Evolutionary conservation across 768 basidiomycete genomes (phyloP), one percentile per base, ranked within the genome.

Genomic region (Pleurotus ostreatus): DNA sequence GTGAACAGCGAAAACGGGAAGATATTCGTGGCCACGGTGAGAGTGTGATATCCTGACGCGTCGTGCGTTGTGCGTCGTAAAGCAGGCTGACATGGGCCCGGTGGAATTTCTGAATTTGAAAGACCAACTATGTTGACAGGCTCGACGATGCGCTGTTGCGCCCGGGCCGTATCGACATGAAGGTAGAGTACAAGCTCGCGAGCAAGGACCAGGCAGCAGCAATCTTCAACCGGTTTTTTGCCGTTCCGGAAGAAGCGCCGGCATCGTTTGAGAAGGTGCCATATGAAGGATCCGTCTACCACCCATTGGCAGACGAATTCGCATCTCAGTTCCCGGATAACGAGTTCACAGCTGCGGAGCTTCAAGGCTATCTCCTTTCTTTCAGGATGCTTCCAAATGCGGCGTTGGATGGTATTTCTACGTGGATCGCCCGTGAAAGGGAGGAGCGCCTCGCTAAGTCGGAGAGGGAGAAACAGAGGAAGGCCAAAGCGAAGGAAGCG

Each of bases 1-100:
- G 77, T 83, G 9, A 79, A 78, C 2, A 81, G 81, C 62, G 81
- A 84, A 58, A 83, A 84, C 62, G 84, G 84, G 7, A 81, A 79
- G 57, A 64, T 85, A 6, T 79, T 83, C 60, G 83, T 85, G 53
- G 81, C 82, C 0, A 85, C 84, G 11, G 80, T 79, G 30, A 34
- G 44, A 40, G 76, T 46, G 16, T 6, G 12, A n/a, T 12, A 25
- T 49, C 30, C n/a, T 44, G 6, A 15, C 11, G 26, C 26, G 2
- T 37, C 6, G 26, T 49, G 8, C 30, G 30, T 34, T 34, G 30
- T 34, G 2, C 8, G 30, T 34, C 9, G 30, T 34, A 34, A 34
- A 34, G 9, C 9, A 11, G 30, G 8, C 30, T 34, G 30, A 34
- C 30, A 34, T 11, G 30, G 30, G 1, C 23, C 23, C 23, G 23